Percentiles rank a stretch among this genome's conserved stretches.
phyloP scores from a whole-genome alignment of 2,329 filamentous ascomycete genomes.

The Beauveria medogensis region DNA sequence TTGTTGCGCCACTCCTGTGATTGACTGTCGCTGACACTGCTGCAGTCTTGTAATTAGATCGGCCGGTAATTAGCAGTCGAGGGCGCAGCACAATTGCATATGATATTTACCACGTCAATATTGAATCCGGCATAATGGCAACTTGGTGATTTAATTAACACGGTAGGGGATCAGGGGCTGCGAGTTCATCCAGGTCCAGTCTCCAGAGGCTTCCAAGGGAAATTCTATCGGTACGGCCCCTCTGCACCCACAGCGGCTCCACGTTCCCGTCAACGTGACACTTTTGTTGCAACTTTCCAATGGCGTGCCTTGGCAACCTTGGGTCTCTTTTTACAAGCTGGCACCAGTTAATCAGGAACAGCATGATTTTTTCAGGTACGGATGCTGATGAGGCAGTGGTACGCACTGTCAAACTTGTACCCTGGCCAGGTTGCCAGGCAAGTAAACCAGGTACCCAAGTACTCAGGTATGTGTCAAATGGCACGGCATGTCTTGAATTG shows the following conservation, averaged over 20 bases:
- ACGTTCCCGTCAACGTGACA: conserved; percentile 1
- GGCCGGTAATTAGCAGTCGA: background rate
- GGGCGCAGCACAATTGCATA: background rate
- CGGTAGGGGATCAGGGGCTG: background rate
- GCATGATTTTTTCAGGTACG: background rate
- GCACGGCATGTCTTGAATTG: background rate
- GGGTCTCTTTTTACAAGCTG: background rate
- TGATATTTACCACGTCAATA: too few relatives aligned
- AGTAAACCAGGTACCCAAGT: too few relatives aligned
- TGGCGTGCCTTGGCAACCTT: background rate
- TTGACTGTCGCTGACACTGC: too few relatives aligned
- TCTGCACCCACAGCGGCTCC: conserved; percentile 7
- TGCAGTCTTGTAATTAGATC: too few relatives aligned
- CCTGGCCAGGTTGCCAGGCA: too few relatives aligned
- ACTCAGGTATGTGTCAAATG: background rate
- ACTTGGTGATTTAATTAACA: background rate
- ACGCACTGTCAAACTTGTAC: background rate
- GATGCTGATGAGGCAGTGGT: background rate
- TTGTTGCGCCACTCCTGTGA: too few relatives aligned
- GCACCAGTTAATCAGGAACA: background rate
- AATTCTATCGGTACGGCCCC: conserved; percentile 7
- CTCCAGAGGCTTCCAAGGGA: background rate
- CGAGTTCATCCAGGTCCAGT: too few relatives aligned
- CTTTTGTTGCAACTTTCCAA: background rate
- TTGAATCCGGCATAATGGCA: too few relatives aligned